Percentiles rank a stretch among this genome's conserved stretches.
These are phyloP conservation scores for Prinsepia uniflora DNA, from an alignment of 306 rosid species.

Conservation along the genomic window DNA sequence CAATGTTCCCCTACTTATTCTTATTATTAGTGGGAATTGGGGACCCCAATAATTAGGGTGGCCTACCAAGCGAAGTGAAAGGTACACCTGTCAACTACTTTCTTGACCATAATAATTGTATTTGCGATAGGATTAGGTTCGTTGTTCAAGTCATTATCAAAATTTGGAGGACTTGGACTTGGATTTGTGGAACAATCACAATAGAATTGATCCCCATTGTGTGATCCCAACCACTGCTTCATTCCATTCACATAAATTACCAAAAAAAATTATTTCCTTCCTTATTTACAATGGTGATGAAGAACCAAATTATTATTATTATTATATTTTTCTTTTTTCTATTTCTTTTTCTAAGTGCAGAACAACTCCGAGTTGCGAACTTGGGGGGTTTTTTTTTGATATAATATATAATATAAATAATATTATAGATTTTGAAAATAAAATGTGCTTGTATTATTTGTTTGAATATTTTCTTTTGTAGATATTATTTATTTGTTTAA, in stretches of 20 bases:
- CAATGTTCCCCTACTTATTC: background rate
- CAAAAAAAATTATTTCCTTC: no score
- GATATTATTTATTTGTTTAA: no score
- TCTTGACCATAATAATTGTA: background rate
- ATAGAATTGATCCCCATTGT: background rate
- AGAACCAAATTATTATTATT: no score
- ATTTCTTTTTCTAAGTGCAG: no score
- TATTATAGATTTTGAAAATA: background rate
- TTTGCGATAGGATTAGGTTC: background rate
- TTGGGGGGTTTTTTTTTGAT: no score
- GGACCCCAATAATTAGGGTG: background rate
- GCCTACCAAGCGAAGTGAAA: background rate
- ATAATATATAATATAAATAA: no score
- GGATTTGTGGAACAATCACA: background rate
- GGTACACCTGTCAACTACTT: constrained; percentile 9
- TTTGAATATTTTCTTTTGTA: background rate
- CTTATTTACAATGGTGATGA: no score
- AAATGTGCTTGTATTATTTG: background rate
- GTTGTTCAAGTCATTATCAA: background rate
- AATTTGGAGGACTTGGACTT: background rate
- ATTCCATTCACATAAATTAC: no score
- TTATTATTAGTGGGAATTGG: background rate
- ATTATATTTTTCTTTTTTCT: no score
- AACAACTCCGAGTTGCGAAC: no score
- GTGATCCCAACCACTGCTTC: background rate